Conservation (phyloP, 2,329 filamentous ascomycete species). For the Venturia asperata region DNA sequence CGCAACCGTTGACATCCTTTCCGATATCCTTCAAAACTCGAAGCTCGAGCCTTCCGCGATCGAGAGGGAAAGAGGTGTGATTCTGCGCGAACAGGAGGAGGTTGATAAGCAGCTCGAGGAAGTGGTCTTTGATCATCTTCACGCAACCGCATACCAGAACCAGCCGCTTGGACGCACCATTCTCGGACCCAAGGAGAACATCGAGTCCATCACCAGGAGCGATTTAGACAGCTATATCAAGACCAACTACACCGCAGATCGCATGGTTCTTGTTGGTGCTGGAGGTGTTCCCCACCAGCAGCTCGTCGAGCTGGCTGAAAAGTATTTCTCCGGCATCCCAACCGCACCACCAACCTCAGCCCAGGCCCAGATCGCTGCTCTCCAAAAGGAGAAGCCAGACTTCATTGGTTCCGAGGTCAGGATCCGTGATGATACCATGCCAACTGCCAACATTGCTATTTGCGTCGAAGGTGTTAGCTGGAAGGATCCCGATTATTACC, state of each 20-base stretch:
- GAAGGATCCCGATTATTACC: slow-evolving; percentile 99
- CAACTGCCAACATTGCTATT: slow-evolving; percentile 94
- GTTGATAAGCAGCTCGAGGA: slow-evolving; percentile 99
- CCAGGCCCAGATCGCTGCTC: slow-evolving; percentile 63
- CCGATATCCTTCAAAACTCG: slow-evolving; percentile 98
- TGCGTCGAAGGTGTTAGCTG: slow-evolving; percentile 99
- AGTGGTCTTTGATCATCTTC: slow-evolving; percentile 97
- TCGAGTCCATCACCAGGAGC: slow-evolving; percentile 85
- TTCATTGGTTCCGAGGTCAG: slow-evolving; percentile 96
- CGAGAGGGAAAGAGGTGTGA: slow-evolving; percentile 97
- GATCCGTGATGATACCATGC: slow-evolving; percentile 91
- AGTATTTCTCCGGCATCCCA: slow-evolving; percentile 81
- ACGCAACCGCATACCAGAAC: slow-evolving; percentile 94
- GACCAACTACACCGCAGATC: slow-evolving; percentile 98
- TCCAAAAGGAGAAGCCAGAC: slow-evolving; percentile 78
- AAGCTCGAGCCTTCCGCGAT: slow-evolving; percentile 90
- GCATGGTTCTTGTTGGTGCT: slow-evolving; percentile 96
- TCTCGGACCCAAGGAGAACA: slow-evolving; percentile 95
- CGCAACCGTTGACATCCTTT: slow-evolving; percentile 93
- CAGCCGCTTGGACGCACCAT: slow-evolving; percentile 97
- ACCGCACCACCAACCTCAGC: slow-evolving; percentile 66
- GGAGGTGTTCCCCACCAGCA: slow-evolving; percentile 90
- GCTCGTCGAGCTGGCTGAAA: slow-evolving; percentile 91
- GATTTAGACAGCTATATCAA: slow-evolving; percentile 96
- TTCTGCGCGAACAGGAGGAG: slow-evolving; percentile 97